Evolutionary conservation across 148 eudicot species (phyloP), one percentile per base, ranked within the genome.

Genomic region (Rhododendron ferrugineum): DNA sequence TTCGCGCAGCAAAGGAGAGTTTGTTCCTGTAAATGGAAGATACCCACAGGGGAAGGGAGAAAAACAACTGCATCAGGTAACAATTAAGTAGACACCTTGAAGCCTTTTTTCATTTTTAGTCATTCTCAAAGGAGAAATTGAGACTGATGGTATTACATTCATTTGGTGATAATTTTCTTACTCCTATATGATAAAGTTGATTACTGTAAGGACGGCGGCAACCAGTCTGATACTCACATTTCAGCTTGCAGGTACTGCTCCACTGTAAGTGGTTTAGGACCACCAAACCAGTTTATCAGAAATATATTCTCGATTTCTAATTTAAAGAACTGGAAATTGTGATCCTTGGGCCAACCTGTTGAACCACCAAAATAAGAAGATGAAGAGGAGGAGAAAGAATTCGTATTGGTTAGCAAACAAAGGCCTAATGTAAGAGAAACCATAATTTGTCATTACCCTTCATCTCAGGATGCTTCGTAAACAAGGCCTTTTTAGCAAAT

Each of bases 381-480:
- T 49, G 32, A 58, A 7, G n/a, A 56, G 4, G 64, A 49, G 46
- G 46, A 77, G 40, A 40, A 74, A 62, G 11, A 15, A 49, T 22
- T 40, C 11, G 15, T 11, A 77, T 14, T 15, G 37, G 37, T 22
- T 56, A 47, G 36, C 5, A 11, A 79, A 79, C 37, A 80, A 16
- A 54, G 46, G 82, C 37, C 60, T 22, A 20, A 2, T 62, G 52
- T 22, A 83, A 83, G 72, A 23, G 28, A 73, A 83, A 9, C 56
- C 44, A n/a, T n/a, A 18, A 73, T 16, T 70, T 52, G 26, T 23
- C 42, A 30, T 87, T 89, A 96, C 99, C 90, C 89, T 90, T 86
- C 99, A 96, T 96, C 91, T 93, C 99, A 82, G 93, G 89, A 82
- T 96, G 98, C 86, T 95, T 96, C 44, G 97, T 79, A 83, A 94